Evolutionary conservation across 2,329 filamentous ascomycete genomes (phyloP).

Genomic region (Emmonsiellopsis sp.): DNA sequence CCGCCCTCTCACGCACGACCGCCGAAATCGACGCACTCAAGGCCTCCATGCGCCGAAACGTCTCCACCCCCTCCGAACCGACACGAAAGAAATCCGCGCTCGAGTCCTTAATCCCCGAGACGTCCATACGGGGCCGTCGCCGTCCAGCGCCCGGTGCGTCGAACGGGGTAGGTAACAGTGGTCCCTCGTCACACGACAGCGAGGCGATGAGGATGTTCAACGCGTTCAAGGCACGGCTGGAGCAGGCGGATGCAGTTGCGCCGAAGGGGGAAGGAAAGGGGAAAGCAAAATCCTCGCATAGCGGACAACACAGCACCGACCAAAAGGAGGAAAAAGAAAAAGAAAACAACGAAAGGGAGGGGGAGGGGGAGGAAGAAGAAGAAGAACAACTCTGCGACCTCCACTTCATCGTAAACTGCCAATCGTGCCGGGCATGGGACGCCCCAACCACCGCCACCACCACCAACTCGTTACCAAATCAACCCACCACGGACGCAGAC

Average conservation of each 20-base stretch:
- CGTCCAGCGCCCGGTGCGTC: constrained; percentile 28
- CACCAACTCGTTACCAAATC: constrained; percentile 24
- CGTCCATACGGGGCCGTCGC: constrained; percentile 37
- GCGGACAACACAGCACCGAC: background rate
- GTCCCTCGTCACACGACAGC: constrained; percentile 44
- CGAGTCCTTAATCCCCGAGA: constrained; percentile 39
- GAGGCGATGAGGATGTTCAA: constrained; percentile 62
- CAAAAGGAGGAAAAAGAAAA: background rate
- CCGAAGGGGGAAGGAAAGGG: background rate
- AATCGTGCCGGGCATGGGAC: constrained; percentile 83
- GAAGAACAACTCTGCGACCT: constrained; percentile 77
- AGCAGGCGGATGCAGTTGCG: constrained; percentile 26
- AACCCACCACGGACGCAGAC: constrained; percentile 20
- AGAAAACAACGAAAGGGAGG: background rate
- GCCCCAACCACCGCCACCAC: constrained; percentile 24
- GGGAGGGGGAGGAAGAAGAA: constrained; percentile 22
- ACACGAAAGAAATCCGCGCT: constrained; percentile 36
- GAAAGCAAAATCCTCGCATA: background rate
- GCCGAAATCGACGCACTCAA: constrained; percentile 37
- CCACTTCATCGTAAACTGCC: constrained; percentile 92
- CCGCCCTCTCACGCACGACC: constrained; percentile 32
- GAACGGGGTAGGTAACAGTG: constrained; percentile 35
- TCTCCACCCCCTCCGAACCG: constrained; percentile 19
- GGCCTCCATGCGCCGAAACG: constrained; percentile 37
- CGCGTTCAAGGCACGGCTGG: constrained; percentile 70